A percentile compares a stretch with the other conserved stretches of the same genome.
Evolutionary conservation across 169 alveolate species (phyloP).

Genomic region (Pseudocohnilembus persalinus): DNA sequence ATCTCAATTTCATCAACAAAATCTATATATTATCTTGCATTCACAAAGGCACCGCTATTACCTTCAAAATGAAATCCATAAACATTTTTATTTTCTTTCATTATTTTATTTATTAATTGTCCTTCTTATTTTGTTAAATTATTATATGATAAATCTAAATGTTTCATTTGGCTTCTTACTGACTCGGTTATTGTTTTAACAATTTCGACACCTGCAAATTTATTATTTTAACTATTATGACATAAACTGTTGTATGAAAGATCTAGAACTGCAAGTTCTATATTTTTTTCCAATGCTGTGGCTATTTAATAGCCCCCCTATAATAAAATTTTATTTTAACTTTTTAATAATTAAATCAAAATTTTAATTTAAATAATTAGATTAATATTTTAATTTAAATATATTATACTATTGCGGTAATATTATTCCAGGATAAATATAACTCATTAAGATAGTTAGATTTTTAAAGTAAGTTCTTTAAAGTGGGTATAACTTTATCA

Average conservation of each 20-base stretch:
- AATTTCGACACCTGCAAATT: constrained; percentile 12
- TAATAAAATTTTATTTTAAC: no score
- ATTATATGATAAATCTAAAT: constrained; percentile 74
- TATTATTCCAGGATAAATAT: background rate
- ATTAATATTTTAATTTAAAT: no score
- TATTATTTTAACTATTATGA: background rate
- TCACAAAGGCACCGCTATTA: constrained; percentile 52
- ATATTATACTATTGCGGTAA: background rate
- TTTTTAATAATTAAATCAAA: no score
- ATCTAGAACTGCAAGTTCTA: constrained; percentile 4
- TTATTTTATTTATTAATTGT: constrained; percentile 44
- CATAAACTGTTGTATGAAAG: constrained; percentile 24
- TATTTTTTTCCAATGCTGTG: background rate
- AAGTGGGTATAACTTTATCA: background rate
- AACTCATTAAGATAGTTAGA: background rate
- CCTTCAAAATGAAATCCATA: constrained; percentile 78
- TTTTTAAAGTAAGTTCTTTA: background rate
- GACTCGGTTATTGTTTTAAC: background rate
- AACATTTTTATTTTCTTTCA: constrained; percentile 52
- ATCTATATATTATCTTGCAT: constrained; percentile 63
- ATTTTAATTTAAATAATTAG: no score
- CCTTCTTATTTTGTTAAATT: constrained; percentile 59
- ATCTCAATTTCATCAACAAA: constrained; percentile 27
- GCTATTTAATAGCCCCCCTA: background rate
- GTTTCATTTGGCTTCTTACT: constrained; percentile 48